Evolutionary conservation across 345 rosid species (phyloP).

Genomic region (Gossypium sturtianum): DNA sequence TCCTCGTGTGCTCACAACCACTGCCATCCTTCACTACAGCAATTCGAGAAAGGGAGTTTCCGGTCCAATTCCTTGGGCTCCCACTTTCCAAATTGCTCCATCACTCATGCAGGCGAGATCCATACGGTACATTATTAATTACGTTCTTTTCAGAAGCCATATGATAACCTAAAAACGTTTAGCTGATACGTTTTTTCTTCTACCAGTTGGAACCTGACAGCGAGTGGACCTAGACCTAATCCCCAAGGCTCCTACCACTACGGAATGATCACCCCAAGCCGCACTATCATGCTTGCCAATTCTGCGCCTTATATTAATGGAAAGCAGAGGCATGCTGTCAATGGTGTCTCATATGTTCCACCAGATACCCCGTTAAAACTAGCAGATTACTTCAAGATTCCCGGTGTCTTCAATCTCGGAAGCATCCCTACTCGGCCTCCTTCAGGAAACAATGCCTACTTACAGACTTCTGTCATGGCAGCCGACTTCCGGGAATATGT

Average conservation of each 20-base stretch:
- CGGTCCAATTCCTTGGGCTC: constrained; percentile 77
- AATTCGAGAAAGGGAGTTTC: constrained; percentile 62
- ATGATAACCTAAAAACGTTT: not conserved
- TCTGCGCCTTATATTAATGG: constrained; percentile 76
- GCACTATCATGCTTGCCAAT: constrained; percentile 62
- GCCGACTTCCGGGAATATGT: constrained; percentile 61
- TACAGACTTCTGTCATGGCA: constrained; percentile 67
- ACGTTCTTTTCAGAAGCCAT: constrained; percentile 5
- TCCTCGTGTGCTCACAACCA: constrained; percentile 55
- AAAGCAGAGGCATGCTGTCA: constrained; percentile 80
- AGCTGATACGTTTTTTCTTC: not conserved
- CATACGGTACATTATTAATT: constrained; percentile 40
- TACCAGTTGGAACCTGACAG: constrained; percentile 59
- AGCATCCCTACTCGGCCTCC: constrained; percentile 63
- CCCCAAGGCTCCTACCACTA: constrained; percentile 98
- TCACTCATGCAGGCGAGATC: constrained; percentile 86
- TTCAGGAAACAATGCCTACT: constrained; percentile 52
- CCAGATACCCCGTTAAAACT: constrained; percentile 87
- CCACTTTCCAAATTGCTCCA: constrained; percentile 54
- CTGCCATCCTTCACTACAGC: constrained; percentile 79
- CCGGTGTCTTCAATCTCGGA: constrained; percentile 74
- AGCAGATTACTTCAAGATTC: constrained; percentile 80
- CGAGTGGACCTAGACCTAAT: constrained; percentile 94
- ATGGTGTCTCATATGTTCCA: constrained; percentile 62
- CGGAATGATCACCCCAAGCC: constrained; percentile 70